These are phyloP conservation scores for Senna siamea DNA, from an alignment of 306 rosid genomes.

Conservation along the genomic window DNA sequence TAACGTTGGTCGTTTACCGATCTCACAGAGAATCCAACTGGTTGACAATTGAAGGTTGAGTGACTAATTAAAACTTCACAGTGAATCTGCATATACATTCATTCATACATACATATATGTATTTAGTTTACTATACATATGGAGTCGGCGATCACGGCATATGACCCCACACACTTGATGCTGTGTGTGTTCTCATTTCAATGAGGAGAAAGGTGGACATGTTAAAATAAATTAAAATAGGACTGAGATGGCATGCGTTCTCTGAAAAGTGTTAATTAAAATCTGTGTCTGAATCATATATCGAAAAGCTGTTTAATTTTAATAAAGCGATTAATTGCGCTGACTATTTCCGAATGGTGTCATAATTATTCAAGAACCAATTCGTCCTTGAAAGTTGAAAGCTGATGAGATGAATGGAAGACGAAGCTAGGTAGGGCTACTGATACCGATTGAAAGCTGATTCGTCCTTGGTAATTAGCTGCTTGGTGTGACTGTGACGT, in stretches of 20 bases:
- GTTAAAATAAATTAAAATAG: neutral
- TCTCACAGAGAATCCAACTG: neutral
- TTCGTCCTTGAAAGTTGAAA: neutral
- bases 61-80: conserved; percentile 30
- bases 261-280: conserved; percentile 11
- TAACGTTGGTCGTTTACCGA: neutral
- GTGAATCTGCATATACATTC: conserved; percentile 23
- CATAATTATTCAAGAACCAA: neutral
- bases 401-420: neutral
- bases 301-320: neutral
- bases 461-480: neutral
- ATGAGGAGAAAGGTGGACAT: no score
- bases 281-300: conserved; percentile 6
- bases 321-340: neutral
- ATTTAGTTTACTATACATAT: neutral
- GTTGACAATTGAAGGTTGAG: no score
- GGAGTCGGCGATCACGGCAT: conserved; percentile 6
- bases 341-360: neutral
- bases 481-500: no score
- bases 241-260: neutral
- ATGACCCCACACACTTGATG: conserved; percentile 33
- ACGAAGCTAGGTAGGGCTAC: no score
- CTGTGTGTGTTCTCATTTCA: neutral
- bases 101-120: no score
- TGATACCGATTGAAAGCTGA: no score